Conservation (phyloP, 352 stramenopile genomes). For the Phytophthora colocasiae region DNA sequence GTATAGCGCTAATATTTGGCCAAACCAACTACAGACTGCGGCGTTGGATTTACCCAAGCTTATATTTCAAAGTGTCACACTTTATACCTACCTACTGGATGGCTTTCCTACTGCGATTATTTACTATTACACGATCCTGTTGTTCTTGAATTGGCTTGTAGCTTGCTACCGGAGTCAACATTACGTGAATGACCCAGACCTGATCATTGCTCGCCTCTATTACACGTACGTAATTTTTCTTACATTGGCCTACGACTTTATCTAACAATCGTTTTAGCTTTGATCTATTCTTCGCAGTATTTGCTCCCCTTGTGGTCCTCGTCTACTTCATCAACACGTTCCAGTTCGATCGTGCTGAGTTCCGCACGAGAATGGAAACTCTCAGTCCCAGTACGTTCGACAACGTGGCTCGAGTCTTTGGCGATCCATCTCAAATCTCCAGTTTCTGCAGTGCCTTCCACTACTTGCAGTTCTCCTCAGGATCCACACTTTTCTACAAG, state of each 20-base stretch:
- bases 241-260: background rate
- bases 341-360: conserved; percentile 44
- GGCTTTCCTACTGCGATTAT: conserved; percentile 53
- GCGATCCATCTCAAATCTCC: conserved; percentile 44
- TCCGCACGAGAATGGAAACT: conserved; percentile 32
- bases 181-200: conserved; percentile 29
- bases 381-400: conserved; percentile 36
- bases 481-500: conserved; percentile 43
- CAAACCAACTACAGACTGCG: conserved; percentile 33
- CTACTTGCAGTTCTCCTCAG: conserved; percentile 39
- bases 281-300: conserved; percentile 63
- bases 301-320: conserved; percentile 48
- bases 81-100: conserved; percentile 39
- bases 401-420: conserved; percentile 41
- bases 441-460: conserved; percentile 49
- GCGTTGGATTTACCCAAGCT: conserved; percentile 53
- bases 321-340: conserved; percentile 47
- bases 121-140: conserved; percentile 43
- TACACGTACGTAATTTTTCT: conserved; percentile 15
- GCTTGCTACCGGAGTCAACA: conserved; percentile 54
- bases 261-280: conserved; percentile 26
- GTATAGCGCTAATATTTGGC: background rate
- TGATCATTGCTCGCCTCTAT: conserved; percentile 46
- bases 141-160: conserved; percentile 51
- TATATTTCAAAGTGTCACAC: conserved; percentile 48